Base-by-base conservation (phyloP, 768 basidiomycete genomes). In the Boletus rex-veris region DNA sequence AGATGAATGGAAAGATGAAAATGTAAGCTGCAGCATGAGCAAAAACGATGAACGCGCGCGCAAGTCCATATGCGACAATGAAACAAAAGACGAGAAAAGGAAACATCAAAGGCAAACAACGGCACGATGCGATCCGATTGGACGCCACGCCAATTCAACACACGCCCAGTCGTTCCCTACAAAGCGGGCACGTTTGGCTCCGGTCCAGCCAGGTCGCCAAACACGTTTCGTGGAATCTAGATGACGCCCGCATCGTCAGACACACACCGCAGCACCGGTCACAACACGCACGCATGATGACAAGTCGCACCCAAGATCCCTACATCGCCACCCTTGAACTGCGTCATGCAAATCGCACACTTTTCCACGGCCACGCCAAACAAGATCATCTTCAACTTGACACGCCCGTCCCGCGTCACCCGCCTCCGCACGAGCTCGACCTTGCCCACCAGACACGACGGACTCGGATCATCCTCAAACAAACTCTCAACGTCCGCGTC, bases 311-410 rank as follows among this genome's bases (percentile, higher is more conserved):
- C 78, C 68, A 87, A 62, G 33, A 78, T 78, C 14, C 79, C 86
- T 52, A 63, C 59, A 53, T 90, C 84, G 16, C 71, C 79, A 8
- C 72, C 75, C 69, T 74, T 82, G 72, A 88, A 91, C 70, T 85
- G 85, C 44, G 76, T 78, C 65, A 89, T 71, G 65, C 90, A 91
- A 46, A 90, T 84, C 38, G 83, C 79, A 68, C 90, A 92, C 62
- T 81, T 81, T 57, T 85, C 81, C 33, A 91, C 87, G 1, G 74
- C 62, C 14, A 78, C 73, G 37, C 84, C 89, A 18, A 88, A 71
- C 46, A 90, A 65, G 8, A 76, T 74, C 45, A 90, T 68, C 72
- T 89, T 91, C 42, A 88, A 61, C 73, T 90, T 90, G 50, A 83
- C 75, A 40, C 83, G 83, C 6, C 88, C 88, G 60, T 87, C 80